Evolutionary conservation across 2,329 filamentous ascomycete genomes (phyloP).

Genomic region (Cytospora chrysosperma): DNA sequence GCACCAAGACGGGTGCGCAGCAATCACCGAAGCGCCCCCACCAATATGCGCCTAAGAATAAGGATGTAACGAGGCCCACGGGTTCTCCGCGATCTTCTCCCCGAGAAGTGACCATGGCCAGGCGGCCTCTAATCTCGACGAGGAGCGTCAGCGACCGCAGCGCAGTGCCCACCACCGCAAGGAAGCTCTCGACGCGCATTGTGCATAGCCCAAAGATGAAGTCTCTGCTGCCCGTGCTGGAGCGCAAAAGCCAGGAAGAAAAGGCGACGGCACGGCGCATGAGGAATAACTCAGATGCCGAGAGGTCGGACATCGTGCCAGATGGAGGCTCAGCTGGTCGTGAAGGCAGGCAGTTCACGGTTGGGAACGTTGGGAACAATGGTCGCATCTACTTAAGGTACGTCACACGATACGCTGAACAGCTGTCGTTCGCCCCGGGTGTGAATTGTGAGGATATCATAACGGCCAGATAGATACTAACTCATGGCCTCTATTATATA

Average conservation of each 20-base stretch:
- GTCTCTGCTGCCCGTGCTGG: constrained; percentile 46
- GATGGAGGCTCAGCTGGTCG: constrained; percentile 62
- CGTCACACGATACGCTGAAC: constrained; percentile 28
- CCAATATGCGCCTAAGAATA: constrained; percentile 4
- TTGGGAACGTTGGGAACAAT: constrained; percentile 80
- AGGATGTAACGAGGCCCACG: constrained; percentile 13
- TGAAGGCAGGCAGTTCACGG: constrained; percentile 72
- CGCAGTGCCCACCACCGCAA: constrained; percentile 10
- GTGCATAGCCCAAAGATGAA: constrained; percentile 32
- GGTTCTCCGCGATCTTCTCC: constrained; percentile 12
- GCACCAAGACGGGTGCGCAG: constrained; percentile 2
- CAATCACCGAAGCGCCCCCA: constrained; percentile 11
- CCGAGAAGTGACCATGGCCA: constrained; percentile 15
- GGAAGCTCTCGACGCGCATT: constrained; percentile 31
- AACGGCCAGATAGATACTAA: neutral
- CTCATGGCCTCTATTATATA: constrained; percentile 32
- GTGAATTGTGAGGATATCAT: too few species aligned
- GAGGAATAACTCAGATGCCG: constrained; percentile 54
- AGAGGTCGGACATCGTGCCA: constrained; percentile 55
- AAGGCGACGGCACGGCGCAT: constrained; percentile 34
- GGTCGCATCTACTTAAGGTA: constrained; percentile 81
- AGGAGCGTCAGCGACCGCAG: constrained; percentile 7
- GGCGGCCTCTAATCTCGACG: constrained; percentile 16
- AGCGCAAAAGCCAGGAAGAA: constrained; percentile 45
- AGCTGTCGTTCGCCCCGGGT: neutral